Percentiles rank a stretch among this genome's conserved stretches.
phyloP scores from a whole-genome alignment of 2,329 filamentous ascomycete genomes.

The Ascochyta viciae-villosae region DNA sequence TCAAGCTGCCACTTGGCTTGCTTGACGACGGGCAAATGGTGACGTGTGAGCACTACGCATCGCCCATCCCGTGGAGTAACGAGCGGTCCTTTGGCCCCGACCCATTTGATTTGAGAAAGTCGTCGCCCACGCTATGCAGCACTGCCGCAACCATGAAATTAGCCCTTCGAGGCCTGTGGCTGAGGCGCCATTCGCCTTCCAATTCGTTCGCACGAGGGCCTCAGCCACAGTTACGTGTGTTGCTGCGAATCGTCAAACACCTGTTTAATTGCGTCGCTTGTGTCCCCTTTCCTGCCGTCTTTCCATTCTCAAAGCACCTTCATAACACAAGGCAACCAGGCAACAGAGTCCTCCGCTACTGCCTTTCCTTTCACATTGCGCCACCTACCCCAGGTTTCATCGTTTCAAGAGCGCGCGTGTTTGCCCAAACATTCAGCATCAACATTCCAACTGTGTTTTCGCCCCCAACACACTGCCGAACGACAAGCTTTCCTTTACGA shows the following conservation, averaged over 20 bases:
- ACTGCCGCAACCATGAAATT: constrained; percentile 8
- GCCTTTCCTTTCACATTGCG: constrained; percentile 8
- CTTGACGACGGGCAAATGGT: constrained; percentile 23
- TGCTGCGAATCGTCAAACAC: constrained; percentile 4
- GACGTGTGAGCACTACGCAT: constrained; percentile 26
- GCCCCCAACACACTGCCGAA: constrained; percentile 20
- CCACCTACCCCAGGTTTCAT: constrained; percentile 7
- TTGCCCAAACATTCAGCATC: constrained; percentile 18
- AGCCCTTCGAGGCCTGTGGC: constrained; percentile 12
- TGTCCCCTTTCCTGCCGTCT: constrained; percentile 16
- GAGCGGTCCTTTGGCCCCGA: background rate
- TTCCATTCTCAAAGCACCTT: constrained; percentile 5
- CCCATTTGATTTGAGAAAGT: constrained; percentile 16
- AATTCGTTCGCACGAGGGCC: constrained; percentile 7
- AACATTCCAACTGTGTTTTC: constrained; percentile 16
- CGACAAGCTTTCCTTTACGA: background rate
- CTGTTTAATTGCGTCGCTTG: constrained; percentile 19
- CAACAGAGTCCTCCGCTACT: constrained; percentile 3
- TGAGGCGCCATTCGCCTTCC: constrained; percentile 2
- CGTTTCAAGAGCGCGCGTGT: constrained; percentile 19
- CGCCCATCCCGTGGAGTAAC: constrained; percentile 10
- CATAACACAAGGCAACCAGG: constrained; percentile 8
- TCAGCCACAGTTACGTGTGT: constrained; percentile 18
- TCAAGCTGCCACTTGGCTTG: constrained; percentile 25
- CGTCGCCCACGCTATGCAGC: constrained; percentile 9